These are phyloP conservation scores for Passiflora organensis DNA, from an alignment of 345 rosid species.

Conservation along the genomic window DNA sequence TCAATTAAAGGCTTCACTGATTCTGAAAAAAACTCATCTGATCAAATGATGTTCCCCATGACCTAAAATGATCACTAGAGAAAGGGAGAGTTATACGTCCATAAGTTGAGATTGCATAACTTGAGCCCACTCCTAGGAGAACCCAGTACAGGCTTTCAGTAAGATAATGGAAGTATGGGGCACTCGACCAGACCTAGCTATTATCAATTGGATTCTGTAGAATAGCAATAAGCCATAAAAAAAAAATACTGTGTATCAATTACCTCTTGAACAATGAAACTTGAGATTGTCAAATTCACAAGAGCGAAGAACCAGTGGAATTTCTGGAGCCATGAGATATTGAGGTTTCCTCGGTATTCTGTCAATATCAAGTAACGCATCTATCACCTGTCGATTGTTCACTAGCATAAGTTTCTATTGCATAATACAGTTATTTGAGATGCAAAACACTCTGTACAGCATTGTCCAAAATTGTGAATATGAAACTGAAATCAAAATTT, in stretches of 20 bases:
- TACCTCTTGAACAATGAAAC: constrained; percentile 78
- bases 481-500: background rate
- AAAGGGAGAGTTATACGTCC: background rate
- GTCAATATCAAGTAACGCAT: constrained; percentile 55
- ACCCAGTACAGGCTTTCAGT: background rate
- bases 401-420: constrained; percentile 6
- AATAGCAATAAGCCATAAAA: background rate
- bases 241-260: constrained; percentile 4
- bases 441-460: too few relatives aligned
- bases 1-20: background rate
- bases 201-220: background rate
- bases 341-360: constrained; percentile 74
- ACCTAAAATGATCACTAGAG: too few relatives aligned
- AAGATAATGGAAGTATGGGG: background rate
- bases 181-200: too few relatives aligned
- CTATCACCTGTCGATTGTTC: constrained; percentile 59
- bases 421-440: background rate
- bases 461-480: too few relatives aligned
- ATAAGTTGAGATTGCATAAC: background rate
- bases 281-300: constrained; percentile 69
- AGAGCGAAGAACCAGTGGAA: constrained; percentile 70
- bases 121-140: background rate
- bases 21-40: too few relatives aligned
- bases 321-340: constrained; percentile 73
- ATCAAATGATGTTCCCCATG: background rate